phyloP scores from a whole-genome alignment of 202 grass and related monocot genomes.

The Panicum hallii region DNA sequence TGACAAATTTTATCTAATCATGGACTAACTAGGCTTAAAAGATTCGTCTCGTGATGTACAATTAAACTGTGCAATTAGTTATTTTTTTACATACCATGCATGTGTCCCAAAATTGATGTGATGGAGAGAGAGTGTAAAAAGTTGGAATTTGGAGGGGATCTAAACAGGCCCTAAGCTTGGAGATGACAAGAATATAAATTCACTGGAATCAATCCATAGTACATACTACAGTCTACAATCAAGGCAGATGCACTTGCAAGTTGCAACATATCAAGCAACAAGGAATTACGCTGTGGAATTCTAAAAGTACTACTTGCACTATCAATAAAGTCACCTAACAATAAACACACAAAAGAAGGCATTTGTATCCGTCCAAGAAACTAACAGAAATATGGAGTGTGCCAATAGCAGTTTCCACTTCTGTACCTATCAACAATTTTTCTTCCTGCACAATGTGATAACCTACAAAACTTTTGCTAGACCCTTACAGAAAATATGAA shows the following conservation, averaged over 20 bases:
- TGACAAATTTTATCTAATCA: too few relatives aligned
- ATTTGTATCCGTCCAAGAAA: background rate
- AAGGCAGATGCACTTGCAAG: background rate
- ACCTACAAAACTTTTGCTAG: background rate
- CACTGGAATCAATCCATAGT: background rate
- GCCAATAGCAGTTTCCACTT: background rate
- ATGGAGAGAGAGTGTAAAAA: too few relatives aligned
- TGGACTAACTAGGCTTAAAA: too few relatives aligned
- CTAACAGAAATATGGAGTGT: background rate
- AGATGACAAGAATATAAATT: background rate
- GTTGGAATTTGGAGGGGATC: too few relatives aligned
- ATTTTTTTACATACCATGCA: too few relatives aligned
- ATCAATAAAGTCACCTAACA: background rate
- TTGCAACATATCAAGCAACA: background rate
- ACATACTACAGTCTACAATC: background rate
- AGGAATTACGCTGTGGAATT: background rate
- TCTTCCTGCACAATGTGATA: background rate
- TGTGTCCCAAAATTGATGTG: too few relatives aligned
- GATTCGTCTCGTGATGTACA: too few relatives aligned
- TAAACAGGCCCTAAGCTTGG: too few relatives aligned
- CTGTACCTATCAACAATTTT: background rate
- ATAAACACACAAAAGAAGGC: background rate
- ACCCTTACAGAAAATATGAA: background rate
- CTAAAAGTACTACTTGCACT: too few relatives aligned
- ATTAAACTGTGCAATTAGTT: too few relatives aligned